Evolutionary conservation across 768 basidiomycete genomes (phyloP).

Genomic region (Mycena maculata): DNA sequence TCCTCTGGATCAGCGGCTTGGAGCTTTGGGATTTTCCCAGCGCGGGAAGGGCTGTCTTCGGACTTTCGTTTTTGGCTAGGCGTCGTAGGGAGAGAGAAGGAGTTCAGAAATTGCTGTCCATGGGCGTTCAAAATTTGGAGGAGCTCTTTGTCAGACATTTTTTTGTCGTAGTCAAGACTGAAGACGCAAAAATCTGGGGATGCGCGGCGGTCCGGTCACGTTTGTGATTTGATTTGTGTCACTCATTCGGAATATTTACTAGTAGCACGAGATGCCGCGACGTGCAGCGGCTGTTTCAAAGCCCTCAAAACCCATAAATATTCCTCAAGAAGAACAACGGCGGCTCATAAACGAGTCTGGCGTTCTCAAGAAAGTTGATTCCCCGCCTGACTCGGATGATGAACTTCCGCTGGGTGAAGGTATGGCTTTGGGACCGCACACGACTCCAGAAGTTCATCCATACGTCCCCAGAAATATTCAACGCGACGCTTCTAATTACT

Average conservation of each 20-base stretch:
- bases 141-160: slow-evolving; percentile 45
- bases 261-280: slow-evolving; percentile 14
- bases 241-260: too few species aligned
- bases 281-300: too few species aligned
- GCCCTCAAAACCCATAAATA: slow-evolving; percentile 38
- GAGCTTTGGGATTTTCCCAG: slow-evolving; percentile 24
- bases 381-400: slow-evolving; percentile 29
- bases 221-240: too few species aligned
- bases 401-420: slow-evolving; percentile 17
- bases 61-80: slow-evolving; percentile 41
- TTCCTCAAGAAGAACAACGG: slow-evolving; percentile 84
- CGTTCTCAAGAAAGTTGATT: slow-evolving; percentile 56
- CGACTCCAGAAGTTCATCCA: slow-evolving; percentile 3
- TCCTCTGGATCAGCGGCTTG: slow-evolving; percentile 16
- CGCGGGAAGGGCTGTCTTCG: slow-evolving; percentile 13
- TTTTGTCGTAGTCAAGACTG: too few species aligned
- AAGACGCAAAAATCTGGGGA: too few species aligned
- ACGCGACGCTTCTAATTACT: slow-evolving; percentile 71
- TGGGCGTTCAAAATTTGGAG: slow-evolving; percentile 58
- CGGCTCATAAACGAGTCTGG: slow-evolving; percentile 77
- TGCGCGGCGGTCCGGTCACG: too few species aligned
- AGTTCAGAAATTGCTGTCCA: slow-evolving; percentile 59
- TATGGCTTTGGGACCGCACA: not conserved
- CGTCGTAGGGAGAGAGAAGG: slow-evolving; percentile 44
- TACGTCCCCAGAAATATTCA: slow-evolving; percentile 70